Conservation (phyloP, 1,284 basidiomycete species). For the Puccinia triticina region DNA sequence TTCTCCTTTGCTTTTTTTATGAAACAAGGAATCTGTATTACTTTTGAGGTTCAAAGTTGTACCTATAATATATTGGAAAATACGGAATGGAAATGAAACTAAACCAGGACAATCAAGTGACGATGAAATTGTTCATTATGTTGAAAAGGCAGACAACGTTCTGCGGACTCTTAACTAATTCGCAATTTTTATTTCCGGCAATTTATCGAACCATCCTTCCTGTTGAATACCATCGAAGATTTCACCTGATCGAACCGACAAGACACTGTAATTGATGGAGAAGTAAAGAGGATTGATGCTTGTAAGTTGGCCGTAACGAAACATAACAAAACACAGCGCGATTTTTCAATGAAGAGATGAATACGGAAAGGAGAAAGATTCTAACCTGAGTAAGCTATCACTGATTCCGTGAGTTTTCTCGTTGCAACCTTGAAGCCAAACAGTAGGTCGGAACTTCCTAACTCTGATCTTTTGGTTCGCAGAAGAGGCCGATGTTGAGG, state of each 20-base stretch:
- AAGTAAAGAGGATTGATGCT: neutral
- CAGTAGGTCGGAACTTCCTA: conserved; percentile 61
- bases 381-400: conserved; percentile 65
- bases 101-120: too few species aligned
- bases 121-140: too few species aligned
- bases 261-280: conserved; percentile 48
- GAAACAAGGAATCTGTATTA: too few species aligned
- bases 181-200: too few species aligned
- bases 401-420: conserved; percentile 68
- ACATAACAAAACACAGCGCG: too few species aligned
- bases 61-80: too few species aligned
- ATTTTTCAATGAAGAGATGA: too few species aligned
- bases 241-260: conserved; percentile 54
- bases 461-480: conserved; percentile 49
- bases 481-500: conserved; percentile 63
- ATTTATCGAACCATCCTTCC: conserved; percentile 53
- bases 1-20: neutral
- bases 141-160: too few species aligned
- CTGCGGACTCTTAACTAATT: too few species aligned
- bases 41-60: too few species aligned
- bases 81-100: too few species aligned
- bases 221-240: conserved; percentile 50
- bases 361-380: neutral
- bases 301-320: neutral
- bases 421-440: conserved; percentile 68